Percentiles rank a stretch among this genome's conserved stretches.
Conservation (phyloP, 1,284 basidiomycete species). For the Ganoderma lucidum region DNA sequence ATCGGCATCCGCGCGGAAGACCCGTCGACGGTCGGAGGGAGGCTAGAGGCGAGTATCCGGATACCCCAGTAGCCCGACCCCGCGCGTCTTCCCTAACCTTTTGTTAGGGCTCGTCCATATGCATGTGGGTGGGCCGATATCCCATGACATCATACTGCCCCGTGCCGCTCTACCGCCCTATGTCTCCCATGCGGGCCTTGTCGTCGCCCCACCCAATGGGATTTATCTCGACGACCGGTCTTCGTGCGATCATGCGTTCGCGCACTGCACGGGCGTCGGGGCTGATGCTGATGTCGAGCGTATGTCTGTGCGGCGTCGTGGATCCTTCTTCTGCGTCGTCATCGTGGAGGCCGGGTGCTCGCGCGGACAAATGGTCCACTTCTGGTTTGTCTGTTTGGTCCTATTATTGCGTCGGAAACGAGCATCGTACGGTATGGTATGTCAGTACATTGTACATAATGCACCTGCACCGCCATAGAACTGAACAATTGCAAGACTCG, state of each 20-base stretch:
- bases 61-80: neutral
- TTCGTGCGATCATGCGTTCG: neutral
- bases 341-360: neutral
- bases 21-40: neutral
- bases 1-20: neutral
- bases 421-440: neutral
- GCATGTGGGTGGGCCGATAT: neutral
- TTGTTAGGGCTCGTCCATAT: constrained; percentile 1
- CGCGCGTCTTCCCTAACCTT: neutral
- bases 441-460: neutral
- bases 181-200: constrained; percentile 6
- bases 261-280: neutral
- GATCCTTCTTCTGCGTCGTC: neutral
- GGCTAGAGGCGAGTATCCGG: neutral
- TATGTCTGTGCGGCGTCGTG: neutral
- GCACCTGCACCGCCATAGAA: neutral
- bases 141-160: constrained; percentile 4
- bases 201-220: neutral
- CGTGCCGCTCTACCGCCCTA: constrained; percentile 5
- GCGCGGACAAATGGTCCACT: neutral
- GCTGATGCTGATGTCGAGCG: constrained; percentile 1
- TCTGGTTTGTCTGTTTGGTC: neutral
- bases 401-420: neutral
- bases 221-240: neutral
- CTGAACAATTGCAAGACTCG: neutral